phyloP scores from a whole-genome alignment of 192 early-diverging fungal species.

The Coemansia sp. region DNA sequence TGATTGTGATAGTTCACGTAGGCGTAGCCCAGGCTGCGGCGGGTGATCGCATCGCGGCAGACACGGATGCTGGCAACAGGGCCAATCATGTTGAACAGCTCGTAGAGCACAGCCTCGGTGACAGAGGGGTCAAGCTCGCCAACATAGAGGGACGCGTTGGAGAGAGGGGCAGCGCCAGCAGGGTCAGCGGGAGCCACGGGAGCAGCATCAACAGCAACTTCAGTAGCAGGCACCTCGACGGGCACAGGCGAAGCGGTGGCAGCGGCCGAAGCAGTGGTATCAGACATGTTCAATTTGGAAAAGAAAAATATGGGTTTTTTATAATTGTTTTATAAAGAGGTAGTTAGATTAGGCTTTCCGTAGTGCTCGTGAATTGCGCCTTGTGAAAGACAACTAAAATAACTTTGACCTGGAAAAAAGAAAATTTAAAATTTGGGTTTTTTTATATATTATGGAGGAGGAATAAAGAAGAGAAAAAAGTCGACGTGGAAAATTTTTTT shows the following conservation, averaged over 20 bases:
- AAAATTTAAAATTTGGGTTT: constrained; percentile 19
- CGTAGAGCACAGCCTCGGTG: constrained; percentile 95
- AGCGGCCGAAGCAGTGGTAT: constrained; percentile 26
- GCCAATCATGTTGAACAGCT: constrained; percentile 94
- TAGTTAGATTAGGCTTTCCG: constrained; percentile 41
- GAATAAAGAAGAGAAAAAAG: constrained; percentile 11
- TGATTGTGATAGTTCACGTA: constrained; percentile 98
- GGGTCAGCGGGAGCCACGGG: constrained; percentile 34
- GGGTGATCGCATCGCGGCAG: constrained; percentile 95
- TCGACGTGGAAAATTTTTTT: background rate
- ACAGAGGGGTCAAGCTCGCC: constrained; percentile 96
- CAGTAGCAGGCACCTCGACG: constrained; percentile 36
- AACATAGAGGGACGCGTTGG: constrained; percentile 86
- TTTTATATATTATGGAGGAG: constrained; percentile 26
- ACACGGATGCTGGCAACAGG: constrained; percentile 97
- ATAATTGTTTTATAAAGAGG: constrained; percentile 13
- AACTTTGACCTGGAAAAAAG: constrained; percentile 28
- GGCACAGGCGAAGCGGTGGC: constrained; percentile 35
- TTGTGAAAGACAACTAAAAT: constrained; percentile 29
- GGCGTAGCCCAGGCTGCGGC: constrained; percentile 93
- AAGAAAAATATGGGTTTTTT: constrained; percentile 28
- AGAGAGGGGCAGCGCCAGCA: constrained; percentile 48
- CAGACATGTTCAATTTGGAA: constrained; percentile 36
- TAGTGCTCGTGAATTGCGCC: constrained; percentile 12
- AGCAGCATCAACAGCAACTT: constrained; percentile 28